Evolutionary conservation across 1,284 basidiomycete genomes (phyloP).

Genomic region (Phellinidium pouzarii): DNA sequence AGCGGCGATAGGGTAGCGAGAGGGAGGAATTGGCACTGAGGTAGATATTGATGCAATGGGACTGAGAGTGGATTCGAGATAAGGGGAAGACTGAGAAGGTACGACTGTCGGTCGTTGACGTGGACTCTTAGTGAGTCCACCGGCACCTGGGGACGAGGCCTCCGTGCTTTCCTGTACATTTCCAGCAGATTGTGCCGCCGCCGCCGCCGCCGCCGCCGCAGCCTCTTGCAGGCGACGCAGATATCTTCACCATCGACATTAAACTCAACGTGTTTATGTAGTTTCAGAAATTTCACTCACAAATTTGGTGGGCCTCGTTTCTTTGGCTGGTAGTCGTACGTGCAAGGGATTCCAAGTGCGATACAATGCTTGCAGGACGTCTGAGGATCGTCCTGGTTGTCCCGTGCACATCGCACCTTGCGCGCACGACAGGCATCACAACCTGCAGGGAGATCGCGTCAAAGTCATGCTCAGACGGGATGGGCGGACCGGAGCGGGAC

Average conservation of each 20-base stretch:
- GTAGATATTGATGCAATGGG: constrained; percentile 31
- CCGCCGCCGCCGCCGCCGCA: constrained; percentile 60
- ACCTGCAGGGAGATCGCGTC: constrained; percentile 37
- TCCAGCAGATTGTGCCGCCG: constrained; percentile 34
- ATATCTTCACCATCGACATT: constrained; percentile 41
- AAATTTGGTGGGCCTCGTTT: constrained; percentile 86
- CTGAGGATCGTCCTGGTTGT: constrained; percentile 67
- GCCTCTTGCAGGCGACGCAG: constrained; percentile 73
- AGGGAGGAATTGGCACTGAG: constrained; percentile 48
- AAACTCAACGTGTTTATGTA: background rate
- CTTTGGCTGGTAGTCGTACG: constrained; percentile 87
- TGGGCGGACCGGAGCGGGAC: constrained; percentile 19
- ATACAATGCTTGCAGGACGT: constrained; percentile 79
- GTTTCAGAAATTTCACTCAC: constrained; percentile 38
- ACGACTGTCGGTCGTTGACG: constrained; percentile 42
- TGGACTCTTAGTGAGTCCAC: constrained; percentile 40
- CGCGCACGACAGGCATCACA: constrained; percentile 80
- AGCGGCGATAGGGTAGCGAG: constrained; percentile 62
- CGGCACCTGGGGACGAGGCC: constrained; percentile 40
- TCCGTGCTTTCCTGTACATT: constrained; percentile 34
- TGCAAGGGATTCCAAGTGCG: constrained; percentile 76
- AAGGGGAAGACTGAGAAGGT: constrained; percentile 39
- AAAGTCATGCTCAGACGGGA: constrained; percentile 17
- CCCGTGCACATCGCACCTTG: constrained; percentile 74
- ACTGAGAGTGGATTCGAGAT: constrained; percentile 44